phyloP scores from a whole-genome alignment of 1,284 basidiomycete genomes.

The Prillingera fragicola region DNA sequence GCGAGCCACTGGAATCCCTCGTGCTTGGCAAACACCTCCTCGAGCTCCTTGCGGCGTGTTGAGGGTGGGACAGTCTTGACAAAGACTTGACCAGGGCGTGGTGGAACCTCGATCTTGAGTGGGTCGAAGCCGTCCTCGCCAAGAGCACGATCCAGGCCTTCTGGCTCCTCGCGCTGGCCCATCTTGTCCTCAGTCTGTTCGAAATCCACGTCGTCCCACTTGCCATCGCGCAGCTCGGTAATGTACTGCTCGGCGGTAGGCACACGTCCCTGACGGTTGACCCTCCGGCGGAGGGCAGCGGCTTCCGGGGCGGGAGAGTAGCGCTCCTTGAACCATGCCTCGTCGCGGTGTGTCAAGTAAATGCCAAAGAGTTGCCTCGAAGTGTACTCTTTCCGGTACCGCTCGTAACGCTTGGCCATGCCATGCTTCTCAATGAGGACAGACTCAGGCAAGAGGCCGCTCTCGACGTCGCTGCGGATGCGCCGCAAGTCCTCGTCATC shows the following conservation, averaged over 20 bases:
- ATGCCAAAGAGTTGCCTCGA: slow-evolving; percentile 77
- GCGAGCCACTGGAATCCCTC: slow-evolving; percentile 63
- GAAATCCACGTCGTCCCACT: slow-evolving; percentile 62
- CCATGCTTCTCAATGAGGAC: slow-evolving; percentile 62
- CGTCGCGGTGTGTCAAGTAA: slow-evolving; percentile 84
- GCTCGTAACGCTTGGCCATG: slow-evolving; percentile 64
- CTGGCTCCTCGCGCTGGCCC: slow-evolving; percentile 30
- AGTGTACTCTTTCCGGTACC: slow-evolving; percentile 82
- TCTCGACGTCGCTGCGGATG: slow-evolving; percentile 25
- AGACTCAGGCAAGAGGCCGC: slow-evolving; percentile 21
- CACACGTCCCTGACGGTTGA: slow-evolving; percentile 74
- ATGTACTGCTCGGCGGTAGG: slow-evolving; percentile 66
- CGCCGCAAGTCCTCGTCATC: slow-evolving; percentile 37
- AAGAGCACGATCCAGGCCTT: slow-evolving; percentile 32
- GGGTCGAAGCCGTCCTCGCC: slow-evolving; percentile 57
- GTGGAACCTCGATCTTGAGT: slow-evolving; percentile 57
- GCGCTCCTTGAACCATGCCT: slow-evolving; percentile 90
- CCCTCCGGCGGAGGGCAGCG: slow-evolving; percentile 62
- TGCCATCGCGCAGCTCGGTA: slow-evolving; percentile 70
- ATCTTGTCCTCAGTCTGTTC: slow-evolving; percentile 34
- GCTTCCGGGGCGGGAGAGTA: slow-evolving; percentile 72
- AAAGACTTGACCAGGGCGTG: slow-evolving; percentile 82
- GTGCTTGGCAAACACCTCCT: slow-evolving; percentile 60
- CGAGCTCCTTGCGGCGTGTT: slow-evolving; percentile 76
- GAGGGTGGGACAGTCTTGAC: slow-evolving; percentile 88